Base-by-base conservation (phyloP, 192 early-diverging fungal species). In the Gamsiella multidivaricata region DNA sequence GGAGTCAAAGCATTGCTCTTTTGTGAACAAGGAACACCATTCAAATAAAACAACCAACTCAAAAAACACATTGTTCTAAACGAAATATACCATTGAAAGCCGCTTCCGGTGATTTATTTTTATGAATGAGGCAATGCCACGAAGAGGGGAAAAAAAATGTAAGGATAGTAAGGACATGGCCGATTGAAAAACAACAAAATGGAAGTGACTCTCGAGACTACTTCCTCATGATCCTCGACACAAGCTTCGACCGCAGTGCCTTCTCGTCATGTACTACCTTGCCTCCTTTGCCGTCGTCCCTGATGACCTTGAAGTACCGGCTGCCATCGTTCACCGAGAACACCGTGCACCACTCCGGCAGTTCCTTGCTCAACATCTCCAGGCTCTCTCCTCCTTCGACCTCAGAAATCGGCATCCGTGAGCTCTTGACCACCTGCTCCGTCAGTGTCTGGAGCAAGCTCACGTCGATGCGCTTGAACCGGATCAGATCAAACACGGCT, bases 271-370 rank as follows among this genome's bases (percentile, higher is more conserved):
- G 72, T 18, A 47, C 28, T 22, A 70, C 45, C 26, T 37, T 61
- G n/a, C 37, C 45, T 36, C 61, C 65, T 23, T 67, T 45, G 12
- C 50, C 62, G 46, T 66, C 57, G 9, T 51, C 65, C 17, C 53
- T 25, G 29, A 68, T 15, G 37, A 78, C 61, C 54, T 69, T 78
- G 37, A 78, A 78, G 31, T 78, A 78, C 12, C 20, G 41, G 12
- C 14, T n/a, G 0, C 59, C 74, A 52, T 63, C 74, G 17, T 7
- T 47, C 18, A 58, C 18, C 31, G 46, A 41, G 41, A 69, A 64
- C 36, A 78, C 42, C n/a, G 26, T 33, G 41, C 74, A 78, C 74
- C 74, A 78, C 6, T 78, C 74, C 12, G 74, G 74, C 46, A 78
- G 36, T 7, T 32, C 51, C 43, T 57, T 46, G 15, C 60, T 47